These are phyloP conservation scores for Cucurbita argyrosperma DNA, from an alignment of 306 rosid genomes.

Conservation along the genomic window DNA sequence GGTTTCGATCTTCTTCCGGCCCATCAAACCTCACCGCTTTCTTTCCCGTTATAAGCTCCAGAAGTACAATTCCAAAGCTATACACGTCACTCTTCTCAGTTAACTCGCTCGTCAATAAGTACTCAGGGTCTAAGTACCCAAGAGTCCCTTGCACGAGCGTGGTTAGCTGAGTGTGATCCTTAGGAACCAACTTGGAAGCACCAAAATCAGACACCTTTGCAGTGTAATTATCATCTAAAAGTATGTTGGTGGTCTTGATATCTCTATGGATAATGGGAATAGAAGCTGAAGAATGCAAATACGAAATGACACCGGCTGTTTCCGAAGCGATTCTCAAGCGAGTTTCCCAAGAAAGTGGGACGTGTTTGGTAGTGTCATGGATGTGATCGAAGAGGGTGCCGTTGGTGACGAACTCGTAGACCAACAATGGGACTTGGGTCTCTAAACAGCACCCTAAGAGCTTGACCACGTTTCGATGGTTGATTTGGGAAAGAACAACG, in stretches of 20 bases:
- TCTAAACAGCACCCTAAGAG: conserved; percentile 39
- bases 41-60: conserved; percentile 29
- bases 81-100: conserved; percentile 34
- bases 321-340: conserved; percentile 20
- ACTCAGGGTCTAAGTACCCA: conserved; percentile 33
- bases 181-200: conserved; percentile 26
- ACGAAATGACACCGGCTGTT: conserved; percentile 30
- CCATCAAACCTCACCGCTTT: conserved; percentile 9
- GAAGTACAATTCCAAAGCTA: conserved; percentile 35
- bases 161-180: conserved; percentile 17
- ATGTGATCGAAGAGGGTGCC: conserved; percentile 23
- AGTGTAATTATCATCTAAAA: conserved; percentile 12
- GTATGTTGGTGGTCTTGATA: conserved; percentile 28
- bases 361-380: background rate
- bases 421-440: conserved; percentile 24
- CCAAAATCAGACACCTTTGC: conserved; percentile 37
- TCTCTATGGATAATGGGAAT: conserved; percentile 33
- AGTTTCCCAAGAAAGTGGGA: conserved; percentile 11
- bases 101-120: conserved; percentile 14
- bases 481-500: conserved; percentile 26
- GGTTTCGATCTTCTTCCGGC: conserved; percentile 11
- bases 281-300: conserved; percentile 21
- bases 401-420: conserved; percentile 28
- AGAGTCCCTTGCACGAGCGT: conserved; percentile 35
- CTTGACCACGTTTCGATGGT: conserved; percentile 31